Evolutionary conservation across 805 yeast species (phyloP).

Genomic region (Saturnispora silvae): DNA sequence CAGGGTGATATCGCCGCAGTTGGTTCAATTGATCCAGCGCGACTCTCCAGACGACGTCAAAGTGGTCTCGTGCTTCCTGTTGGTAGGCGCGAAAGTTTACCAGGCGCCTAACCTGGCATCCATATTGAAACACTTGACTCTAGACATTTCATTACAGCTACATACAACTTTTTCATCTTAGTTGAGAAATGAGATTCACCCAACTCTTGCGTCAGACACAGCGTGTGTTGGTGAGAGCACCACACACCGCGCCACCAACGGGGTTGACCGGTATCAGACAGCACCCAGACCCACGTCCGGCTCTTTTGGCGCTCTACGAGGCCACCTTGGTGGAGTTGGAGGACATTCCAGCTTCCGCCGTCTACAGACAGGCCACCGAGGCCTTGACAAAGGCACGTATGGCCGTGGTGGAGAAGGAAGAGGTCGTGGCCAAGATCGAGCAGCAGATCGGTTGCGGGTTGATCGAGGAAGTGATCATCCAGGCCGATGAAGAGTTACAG

Average conservation of each 20-base stretch:
- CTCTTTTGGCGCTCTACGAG: constrained; percentile 57
- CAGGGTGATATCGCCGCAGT: constrained; percentile 31
- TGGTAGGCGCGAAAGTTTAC: constrained; percentile 5
- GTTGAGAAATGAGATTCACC: constrained; percentile 26
- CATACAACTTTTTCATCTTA: background rate
- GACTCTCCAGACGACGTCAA: background rate
- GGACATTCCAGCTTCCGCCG: constrained; percentile 60
- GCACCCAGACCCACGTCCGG: constrained; percentile 80
- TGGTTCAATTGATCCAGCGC: background rate
- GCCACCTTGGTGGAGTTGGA: constrained; percentile 52
- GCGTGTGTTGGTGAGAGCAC: constrained; percentile 35
- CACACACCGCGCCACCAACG: constrained; percentile 61
- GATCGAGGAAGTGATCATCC: constrained; percentile 71
- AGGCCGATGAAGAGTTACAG: constrained; percentile 71
- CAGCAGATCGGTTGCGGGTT: constrained; percentile 69
- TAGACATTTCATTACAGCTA: background rate
- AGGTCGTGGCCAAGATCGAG: constrained; percentile 58
- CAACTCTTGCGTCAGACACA: constrained; percentile 31
- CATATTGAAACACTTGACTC: background rate
- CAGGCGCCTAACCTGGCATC: constrained; percentile 2
- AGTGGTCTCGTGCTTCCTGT: background rate
- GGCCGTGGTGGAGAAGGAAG: constrained; percentile 51
- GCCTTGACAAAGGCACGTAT: constrained; percentile 61
- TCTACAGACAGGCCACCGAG: constrained; percentile 67
- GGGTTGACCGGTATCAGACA: constrained; percentile 70